Evolutionary conservation across 257 asterid genomes (phyloP).

Genomic region (Cordia subcordata): DNA sequence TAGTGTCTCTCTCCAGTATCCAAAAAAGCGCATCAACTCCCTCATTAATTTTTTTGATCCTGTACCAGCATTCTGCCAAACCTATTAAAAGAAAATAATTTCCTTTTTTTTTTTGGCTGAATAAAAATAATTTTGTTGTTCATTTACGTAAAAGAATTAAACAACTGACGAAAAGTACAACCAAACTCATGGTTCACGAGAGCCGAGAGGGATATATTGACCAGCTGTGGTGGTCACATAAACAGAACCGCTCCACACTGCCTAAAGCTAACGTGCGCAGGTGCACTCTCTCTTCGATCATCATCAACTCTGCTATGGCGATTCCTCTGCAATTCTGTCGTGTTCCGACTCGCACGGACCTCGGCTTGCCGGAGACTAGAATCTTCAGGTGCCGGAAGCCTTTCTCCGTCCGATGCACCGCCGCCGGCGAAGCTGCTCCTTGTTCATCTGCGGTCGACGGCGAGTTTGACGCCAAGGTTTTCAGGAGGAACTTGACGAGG

Average conservation of each 20-base stretch:
- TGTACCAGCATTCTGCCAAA: not conserved
- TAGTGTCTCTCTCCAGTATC: not conserved
- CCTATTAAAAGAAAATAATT: not conserved
- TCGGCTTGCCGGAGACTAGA: slow-evolving; percentile 58
- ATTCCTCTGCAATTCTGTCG: slow-evolving; percentile 69
- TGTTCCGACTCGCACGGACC: slow-evolving; percentile 36
- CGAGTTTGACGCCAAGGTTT: slow-evolving; percentile 75
- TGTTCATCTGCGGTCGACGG: slow-evolving; percentile 18
- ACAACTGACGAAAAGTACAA: not conserved
- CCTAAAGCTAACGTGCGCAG: slow-evolving; percentile 30
- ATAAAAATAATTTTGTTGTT: not conserved
- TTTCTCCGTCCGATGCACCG: slow-evolving; percentile 55
- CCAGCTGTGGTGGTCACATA: not conserved
- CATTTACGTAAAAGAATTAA: not conserved
- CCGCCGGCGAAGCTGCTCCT: slow-evolving; percentile 48
- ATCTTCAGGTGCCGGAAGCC: slow-evolving; percentile 40
- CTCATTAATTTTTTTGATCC: not conserved
- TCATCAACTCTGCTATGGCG: slow-evolving; percentile 36
- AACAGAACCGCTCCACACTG: not conserved
- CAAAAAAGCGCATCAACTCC: not conserved
- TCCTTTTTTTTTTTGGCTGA: too few relatives aligned
- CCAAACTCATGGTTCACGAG: slow-evolving; percentile 19
- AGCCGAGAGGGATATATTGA: slow-evolving; percentile 4
- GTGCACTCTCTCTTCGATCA: not conserved
- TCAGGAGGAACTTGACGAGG: slow-evolving; percentile 81